Evolutionary conservation across 306 rosid genomes (phyloP), one percentile per base, ranked within the genome.

Genomic region (Castanea sativa): DNA sequence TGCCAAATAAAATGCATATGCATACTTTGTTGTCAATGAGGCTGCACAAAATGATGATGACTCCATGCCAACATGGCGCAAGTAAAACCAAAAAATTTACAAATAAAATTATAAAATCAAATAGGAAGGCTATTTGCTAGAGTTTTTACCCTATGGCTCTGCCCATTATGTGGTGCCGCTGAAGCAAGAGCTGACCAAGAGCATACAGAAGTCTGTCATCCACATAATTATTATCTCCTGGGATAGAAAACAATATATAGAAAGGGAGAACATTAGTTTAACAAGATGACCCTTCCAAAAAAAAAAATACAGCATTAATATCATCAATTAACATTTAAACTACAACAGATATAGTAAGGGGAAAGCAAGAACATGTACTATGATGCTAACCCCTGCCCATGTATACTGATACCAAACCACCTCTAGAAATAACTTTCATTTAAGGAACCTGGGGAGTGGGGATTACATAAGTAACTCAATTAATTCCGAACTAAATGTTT

Each of bases 161-260:
- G n/a, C n/a, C n/a, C n/a, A n/a, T n/a, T n/a, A n/a, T n/a, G n/a
- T n/a, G n/a, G n/a, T n/a, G n/a, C n/a, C n/a, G n/a, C n/a, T n/a
- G n/a, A n/a, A n/a, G n/a, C n/a, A n/a, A n/a, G n/a, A n/a, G n/a
- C n/a, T n/a, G n/a, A n/a, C n/a, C n/a, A n/a, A n/a, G n/a, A n/a
- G n/a, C n/a, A n/a, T n/a, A n/a, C n/a, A n/a, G n/a, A n/a, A n/a
- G n/a, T n/a, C n/a, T n/a, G n/a, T n/a, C n/a, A n/a, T n/a, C n/a
- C n/a, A n/a, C n/a, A n/a, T n/a, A n/a, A n/a, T n/a, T n/a, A n/a
- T n/a, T n/a, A n/a, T 94, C 98, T 69, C 98, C 98, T 94, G 88
- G 84, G 69, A 68, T 80, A 81, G 23, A 75, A n/a, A 73, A 59
- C 69, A 45, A 70, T 25, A 79, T 33, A 30, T 2, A 56, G 35